Evolutionary conservation across 148 eudicot genomes (phyloP), one percentile per base, ranked within the genome.

Genomic region (Rhododendron griersonianum): DNA sequence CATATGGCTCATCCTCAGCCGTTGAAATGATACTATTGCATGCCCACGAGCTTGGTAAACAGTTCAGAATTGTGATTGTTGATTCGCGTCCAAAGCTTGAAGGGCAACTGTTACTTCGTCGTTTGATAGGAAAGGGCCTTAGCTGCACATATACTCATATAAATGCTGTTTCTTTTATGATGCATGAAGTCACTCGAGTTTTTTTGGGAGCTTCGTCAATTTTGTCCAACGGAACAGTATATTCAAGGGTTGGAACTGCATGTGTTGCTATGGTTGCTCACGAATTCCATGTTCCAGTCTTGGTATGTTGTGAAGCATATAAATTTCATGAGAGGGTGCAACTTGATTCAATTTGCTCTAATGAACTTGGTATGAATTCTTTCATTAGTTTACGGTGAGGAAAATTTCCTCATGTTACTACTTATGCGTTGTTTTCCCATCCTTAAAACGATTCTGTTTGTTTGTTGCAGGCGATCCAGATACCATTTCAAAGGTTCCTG

Each of bases 241-340:
- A 98, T 91, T 95, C 98, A n/a, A 91, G 98, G 90, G 98, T 98
- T 80, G 99, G 98, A 53, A 98, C 99, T 57, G 99, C 99, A 11
- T 91, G 91, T 88, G 97, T 98, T 80, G 99, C 99, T 81, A 98
- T 98, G 99, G 99, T 98, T 85, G 99, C 99, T 85, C 95, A 95
- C 89, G 96, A 95, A 74, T 98, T 95, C 86, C 94, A 88, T 83
- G 93, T 97, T 87, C 99, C 99, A 18, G 99, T 97, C 41, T 87
- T 97, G 88, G 94, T 97, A 84, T 95, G 99, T 86, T 98, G 98
- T 89, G 99, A 98, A 90, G 98, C 99, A 48, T 98, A 98, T 88
- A 98, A 98, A 85, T 97, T 97, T 90, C 99, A 98, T 87, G 98
- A 98, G 86, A 89, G 98, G 86, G 99, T 98, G 86, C 99, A 95